Evolutionary conservation across 1,139 yeast species (phyloP).

Genomic region (Petasospora fabianii): DNA sequence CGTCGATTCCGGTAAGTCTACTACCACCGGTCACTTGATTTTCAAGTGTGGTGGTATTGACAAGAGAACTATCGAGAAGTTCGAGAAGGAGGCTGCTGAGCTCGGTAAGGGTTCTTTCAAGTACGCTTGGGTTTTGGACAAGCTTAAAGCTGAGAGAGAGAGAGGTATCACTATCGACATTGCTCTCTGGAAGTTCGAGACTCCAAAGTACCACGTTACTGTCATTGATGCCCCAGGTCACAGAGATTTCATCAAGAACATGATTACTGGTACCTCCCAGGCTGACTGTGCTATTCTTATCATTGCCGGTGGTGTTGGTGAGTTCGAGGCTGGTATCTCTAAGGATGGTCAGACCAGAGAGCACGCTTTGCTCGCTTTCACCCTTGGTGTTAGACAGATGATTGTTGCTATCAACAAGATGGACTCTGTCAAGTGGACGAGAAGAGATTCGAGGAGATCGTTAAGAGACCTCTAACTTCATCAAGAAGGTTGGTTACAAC

Average conservation of each 20-base stretch:
- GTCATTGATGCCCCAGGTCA: constrained; percentile 96
- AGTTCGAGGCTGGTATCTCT: constrained; percentile 93
- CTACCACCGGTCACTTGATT: constrained; percentile 98
- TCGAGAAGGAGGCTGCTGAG: constrained; percentile 98
- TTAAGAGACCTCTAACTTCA: constrained; percentile 82
- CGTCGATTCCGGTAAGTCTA: constrained; percentile 99
- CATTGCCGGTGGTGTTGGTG: constrained; percentile 91
- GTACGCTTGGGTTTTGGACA: constrained; percentile 97
- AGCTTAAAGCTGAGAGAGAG: constrained; percentile 94
- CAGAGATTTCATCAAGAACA: constrained; percentile 95
- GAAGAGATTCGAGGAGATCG: constrained; percentile 74
- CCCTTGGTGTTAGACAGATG: constrained; percentile 86
- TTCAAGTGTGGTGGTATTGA: constrained; percentile 93
- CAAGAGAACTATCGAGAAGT: constrained; percentile 98
- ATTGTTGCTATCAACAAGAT: constrained; percentile 45
- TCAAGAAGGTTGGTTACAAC: constrained; percentile 84
- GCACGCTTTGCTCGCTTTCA: constrained; percentile 87
- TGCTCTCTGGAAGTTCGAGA: constrained; percentile 95
- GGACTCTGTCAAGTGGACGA: constrained; percentile 87
- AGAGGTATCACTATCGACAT: constrained; percentile 96
- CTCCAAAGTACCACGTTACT: constrained; percentile 90
- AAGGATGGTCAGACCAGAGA: constrained; percentile 94
- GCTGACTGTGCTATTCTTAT: constrained; percentile 91
- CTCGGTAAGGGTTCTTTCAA: constrained; percentile 98
- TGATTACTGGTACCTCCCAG: constrained; percentile 92